phyloP scores from a whole-genome alignment of 371 early-diverging fungal genomes.

The Mortierella sp. region DNA sequence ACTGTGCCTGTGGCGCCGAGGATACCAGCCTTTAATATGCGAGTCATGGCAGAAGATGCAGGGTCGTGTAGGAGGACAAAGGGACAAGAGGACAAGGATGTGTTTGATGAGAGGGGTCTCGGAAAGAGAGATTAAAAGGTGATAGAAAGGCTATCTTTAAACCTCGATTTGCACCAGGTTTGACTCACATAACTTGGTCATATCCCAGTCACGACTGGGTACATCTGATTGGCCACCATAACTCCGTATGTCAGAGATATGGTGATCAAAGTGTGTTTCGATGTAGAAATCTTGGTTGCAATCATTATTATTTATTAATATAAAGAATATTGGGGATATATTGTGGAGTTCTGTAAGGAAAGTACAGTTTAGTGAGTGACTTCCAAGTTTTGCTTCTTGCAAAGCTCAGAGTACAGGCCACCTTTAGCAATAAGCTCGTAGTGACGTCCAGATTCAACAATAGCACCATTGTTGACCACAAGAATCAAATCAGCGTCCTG shows the following conservation, averaged over 20 bases:
- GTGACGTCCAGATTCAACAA: slow-evolving; percentile 88
- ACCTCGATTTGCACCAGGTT: background rate
- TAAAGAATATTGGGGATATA: slow-evolving; percentile 2
- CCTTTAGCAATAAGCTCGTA: slow-evolving; percentile 67
- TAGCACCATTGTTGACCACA: slow-evolving; percentile 80
- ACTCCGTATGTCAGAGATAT: no score
- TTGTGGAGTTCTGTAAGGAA: no score
- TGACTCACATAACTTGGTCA: slow-evolving; percentile 5
- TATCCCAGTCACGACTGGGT: background rate
- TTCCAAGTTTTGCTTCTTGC: slow-evolving; percentile 58
- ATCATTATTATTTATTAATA: background rate
- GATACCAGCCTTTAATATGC: slow-evolving; percentile 82
- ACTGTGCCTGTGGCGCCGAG: slow-evolving; percentile 99
- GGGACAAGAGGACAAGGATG: background rate
- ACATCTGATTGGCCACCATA: background rate
- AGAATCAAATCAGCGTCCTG: slow-evolving; percentile 83
- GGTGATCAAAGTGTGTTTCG: no score
- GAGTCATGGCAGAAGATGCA: slow-evolving; percentile 25
- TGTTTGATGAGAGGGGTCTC: background rate
- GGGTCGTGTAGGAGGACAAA: background rate
- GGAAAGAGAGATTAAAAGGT: background rate
- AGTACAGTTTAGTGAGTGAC: slow-evolving; percentile 31
- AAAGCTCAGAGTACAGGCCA: slow-evolving; percentile 59
- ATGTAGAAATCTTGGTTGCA: no score
- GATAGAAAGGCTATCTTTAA: background rate